These are phyloP conservation scores for Chlamydomonas sp. DNA, from an alignment of 139 green algal genomes.

Conservation along the genomic window DNA sequence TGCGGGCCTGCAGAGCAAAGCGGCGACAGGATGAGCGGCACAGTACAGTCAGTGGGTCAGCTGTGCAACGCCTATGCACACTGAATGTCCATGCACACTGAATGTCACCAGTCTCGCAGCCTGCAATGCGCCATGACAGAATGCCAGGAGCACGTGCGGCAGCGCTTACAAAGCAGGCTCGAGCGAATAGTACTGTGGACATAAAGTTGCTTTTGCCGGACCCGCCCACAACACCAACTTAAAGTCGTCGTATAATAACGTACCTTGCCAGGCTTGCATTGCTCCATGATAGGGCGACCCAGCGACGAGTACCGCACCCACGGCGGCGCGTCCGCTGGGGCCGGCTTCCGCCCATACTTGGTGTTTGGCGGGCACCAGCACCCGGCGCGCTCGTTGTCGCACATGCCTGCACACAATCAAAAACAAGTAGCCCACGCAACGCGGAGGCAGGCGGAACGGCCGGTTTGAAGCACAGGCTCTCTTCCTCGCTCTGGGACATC, in stretches of 20 bases:
- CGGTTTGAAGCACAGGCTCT: background rate
- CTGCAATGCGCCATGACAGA: too few relatives aligned
- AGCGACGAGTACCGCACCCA: conserved; percentile 24
- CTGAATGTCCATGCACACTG: too few relatives aligned
- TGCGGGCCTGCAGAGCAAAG: background rate
- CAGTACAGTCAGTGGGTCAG: background rate
- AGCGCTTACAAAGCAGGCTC: too few relatives aligned
- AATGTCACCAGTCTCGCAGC: too few relatives aligned
- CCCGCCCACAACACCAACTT: too few relatives aligned
- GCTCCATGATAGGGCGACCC: conserved; percentile 4
- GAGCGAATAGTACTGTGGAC: too few relatives aligned
- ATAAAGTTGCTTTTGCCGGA: too few relatives aligned
- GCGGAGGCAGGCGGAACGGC: background rate
- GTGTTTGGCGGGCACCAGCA: conserved; percentile 33
- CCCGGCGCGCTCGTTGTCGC: conserved; percentile 19
- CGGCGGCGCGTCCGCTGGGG: conserved; percentile 13
- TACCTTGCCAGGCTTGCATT: conserved; percentile 28
- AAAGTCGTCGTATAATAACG: background rate
- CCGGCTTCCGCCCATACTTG: conserved; percentile 11
- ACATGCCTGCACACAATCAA: background rate
- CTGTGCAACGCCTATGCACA: too few relatives aligned
- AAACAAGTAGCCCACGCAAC: background rate
- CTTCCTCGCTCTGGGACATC: background rate
- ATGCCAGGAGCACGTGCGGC: too few relatives aligned
- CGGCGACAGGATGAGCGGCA: background rate